Evolutionary conservation across 2,329 filamentous ascomycete species (phyloP).

Genomic region (Talaromyces sp.): DNA sequence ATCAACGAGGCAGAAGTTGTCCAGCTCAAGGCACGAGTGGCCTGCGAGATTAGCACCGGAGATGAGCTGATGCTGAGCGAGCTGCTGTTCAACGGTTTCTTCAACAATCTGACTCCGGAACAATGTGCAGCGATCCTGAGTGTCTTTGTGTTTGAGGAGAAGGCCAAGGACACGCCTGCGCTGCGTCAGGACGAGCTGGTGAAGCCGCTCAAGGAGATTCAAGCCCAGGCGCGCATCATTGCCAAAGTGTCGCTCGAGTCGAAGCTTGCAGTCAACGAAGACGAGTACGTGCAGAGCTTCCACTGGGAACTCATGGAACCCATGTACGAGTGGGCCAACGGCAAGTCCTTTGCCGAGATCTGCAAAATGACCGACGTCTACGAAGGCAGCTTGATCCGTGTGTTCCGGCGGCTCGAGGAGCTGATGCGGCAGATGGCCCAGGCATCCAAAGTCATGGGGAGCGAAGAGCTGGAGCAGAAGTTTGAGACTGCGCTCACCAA

Average conservation of each 20-base stretch:
- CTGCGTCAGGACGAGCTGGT: slow-evolving; percentile 73
- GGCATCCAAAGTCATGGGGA: slow-evolving; percentile 96
- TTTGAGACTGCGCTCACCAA: slow-evolving; percentile 82
- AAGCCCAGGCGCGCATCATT: slow-evolving; percentile 78
- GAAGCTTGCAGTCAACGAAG: slow-evolving; percentile 89
- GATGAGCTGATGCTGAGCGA: slow-evolving; percentile 92
- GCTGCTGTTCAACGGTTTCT: slow-evolving; percentile 93
- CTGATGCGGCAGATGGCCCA: slow-evolving; percentile 91
- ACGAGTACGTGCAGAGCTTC: slow-evolving; percentile 83
- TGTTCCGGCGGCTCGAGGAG: slow-evolving; percentile 94
- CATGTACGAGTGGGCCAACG: slow-evolving; percentile 85
- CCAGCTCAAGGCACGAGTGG: slow-evolving; percentile 92
- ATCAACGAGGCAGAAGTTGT: slow-evolving; percentile 95
- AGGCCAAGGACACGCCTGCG: slow-evolving; percentile 66
- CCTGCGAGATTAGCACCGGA: slow-evolving; percentile 94
- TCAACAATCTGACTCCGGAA: slow-evolving; percentile 90
- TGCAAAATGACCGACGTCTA: slow-evolving; percentile 99
- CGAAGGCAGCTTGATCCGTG: slow-evolving; percentile 90
- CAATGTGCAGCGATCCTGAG: slow-evolving; percentile 80
- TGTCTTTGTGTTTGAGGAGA: slow-evolving; percentile 97
- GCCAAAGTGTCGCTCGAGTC: slow-evolving; percentile 93
- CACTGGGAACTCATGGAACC: slow-evolving; percentile 98
- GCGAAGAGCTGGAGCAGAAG: slow-evolving; percentile 84
- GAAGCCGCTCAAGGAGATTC: slow-evolving; percentile 81
- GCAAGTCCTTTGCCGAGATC: slow-evolving; percentile 84